phyloP scores from a whole-genome alignment of 1,139 yeast genomes.

The Entelexis paramagnoliae region DNA sequence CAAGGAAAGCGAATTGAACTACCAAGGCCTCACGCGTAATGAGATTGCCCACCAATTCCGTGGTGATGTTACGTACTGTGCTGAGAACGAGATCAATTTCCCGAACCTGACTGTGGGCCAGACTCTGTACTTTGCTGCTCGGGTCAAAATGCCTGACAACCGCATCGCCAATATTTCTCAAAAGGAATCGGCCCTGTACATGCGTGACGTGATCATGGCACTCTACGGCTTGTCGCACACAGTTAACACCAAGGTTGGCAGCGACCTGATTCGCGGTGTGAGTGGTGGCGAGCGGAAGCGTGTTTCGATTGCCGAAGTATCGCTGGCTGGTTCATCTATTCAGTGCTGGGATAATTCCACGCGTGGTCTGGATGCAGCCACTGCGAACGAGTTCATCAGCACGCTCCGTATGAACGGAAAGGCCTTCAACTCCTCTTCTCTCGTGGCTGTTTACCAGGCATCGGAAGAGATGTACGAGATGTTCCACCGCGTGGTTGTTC shows the following conservation, averaged over 20 bases:
- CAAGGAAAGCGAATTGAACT: conserved; percentile 37
- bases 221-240: conserved; percentile 62
- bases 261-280: conserved; percentile 64
- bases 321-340: conserved; percentile 50
- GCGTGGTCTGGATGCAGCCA: conserved; percentile 65
- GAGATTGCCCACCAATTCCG: conserved; percentile 46
- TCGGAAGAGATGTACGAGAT: conserved; percentile 66
- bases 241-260: conserved; percentile 59
- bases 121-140: conserved; percentile 56
- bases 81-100: conserved; percentile 61
- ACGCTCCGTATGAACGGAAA: conserved; percentile 57
- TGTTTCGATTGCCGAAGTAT: conserved; percentile 64
- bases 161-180: conserved; percentile 51
- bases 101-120: conserved; percentile 66
- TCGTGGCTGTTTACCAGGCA: conserved; percentile 76
- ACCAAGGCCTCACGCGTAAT: conserved; percentile 32
- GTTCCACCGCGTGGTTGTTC: conserved; percentile 62
- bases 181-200: conserved; percentile 48
- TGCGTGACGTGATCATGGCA: conserved; percentile 62
- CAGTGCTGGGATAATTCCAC: conserved; percentile 73
- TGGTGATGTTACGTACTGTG: conserved; percentile 64
- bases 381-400: conserved; percentile 63
- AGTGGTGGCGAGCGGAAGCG: conserved; percentile 82
- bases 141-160: conserved; percentile 54
- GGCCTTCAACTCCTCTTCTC: conserved; percentile 48